Conservation (phyloP, 2,329 filamentous ascomycete genomes). For the Fusarium stilboides region DNA sequence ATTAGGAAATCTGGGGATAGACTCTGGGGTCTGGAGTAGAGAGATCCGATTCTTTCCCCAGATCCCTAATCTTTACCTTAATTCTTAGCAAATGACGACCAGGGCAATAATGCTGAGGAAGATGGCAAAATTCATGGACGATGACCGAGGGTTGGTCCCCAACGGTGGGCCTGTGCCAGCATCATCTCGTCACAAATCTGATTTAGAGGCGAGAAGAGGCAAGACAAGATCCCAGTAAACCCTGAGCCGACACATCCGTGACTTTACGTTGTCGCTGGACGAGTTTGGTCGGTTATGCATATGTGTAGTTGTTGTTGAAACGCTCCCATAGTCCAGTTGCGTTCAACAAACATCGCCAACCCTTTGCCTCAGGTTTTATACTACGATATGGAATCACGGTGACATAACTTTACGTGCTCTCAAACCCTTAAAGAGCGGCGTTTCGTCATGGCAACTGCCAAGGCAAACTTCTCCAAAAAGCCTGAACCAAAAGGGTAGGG, state of each 20-base stretch:
- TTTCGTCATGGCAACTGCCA: constrained; percentile 31
- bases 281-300: constrained; percentile 9
- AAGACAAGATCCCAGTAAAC: constrained; percentile 31
- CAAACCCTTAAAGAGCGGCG: constrained; percentile 1
- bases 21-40: constrained; percentile 42
- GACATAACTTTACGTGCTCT: neutral
- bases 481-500: constrained; percentile 9
- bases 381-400: constrained; percentile 25
- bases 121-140: constrained; percentile 27
- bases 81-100: constrained; percentile 21
- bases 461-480: constrained; percentile 39
- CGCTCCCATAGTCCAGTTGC: neutral
- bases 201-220: constrained; percentile 8
- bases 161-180: constrained; percentile 29
- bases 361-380: neutral
- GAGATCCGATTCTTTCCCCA: constrained; percentile 31
- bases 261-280: neutral
- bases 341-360: neutral
- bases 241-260: constrained; percentile 33
- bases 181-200: constrained; percentile 34
- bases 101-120: constrained; percentile 12
- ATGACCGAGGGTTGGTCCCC: constrained; percentile 29
- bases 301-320: neutral
- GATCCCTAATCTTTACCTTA: constrained; percentile 13
- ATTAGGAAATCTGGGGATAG: constrained; percentile 28